Evolutionary conservation across 306 rosid species (phyloP), one percentile per base, ranked within the genome.

Genomic region (Dalbergia cochinchinensis): DNA sequence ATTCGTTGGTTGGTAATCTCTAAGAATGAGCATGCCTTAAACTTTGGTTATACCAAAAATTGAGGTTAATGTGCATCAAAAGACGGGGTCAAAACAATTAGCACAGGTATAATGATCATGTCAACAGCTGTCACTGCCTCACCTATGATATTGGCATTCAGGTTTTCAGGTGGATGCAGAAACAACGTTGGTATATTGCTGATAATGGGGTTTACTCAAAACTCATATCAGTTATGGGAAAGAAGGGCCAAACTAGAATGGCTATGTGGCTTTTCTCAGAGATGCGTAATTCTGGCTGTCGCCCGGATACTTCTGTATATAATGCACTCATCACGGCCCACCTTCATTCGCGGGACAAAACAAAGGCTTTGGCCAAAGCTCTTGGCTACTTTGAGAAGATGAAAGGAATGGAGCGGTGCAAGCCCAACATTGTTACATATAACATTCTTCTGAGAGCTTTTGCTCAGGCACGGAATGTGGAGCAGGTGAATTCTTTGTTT

Each of bases 101-200:
- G 26, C 3, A 59, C 51, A 26, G 7, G 33, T 75, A 33, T 55
- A 69, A 22, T 64, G 67, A 64, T 59, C 35, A 66, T 61, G 65
- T 76, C 31, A 26, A 26, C 65, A 50, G 47, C 45, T 72, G 39
- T 26, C 22, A 74, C 11, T 63, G 14, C 62, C 84, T 80, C 64
- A 61, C 83, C 70, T 65, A 71, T 74, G 80, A 73, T 75, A 26
- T 26, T 69, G 81, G 63, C 54, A 47, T 86, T 82, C 93, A 93
- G 99, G 98, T 90, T 57, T 95, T 95, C 87, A 90, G 98, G 88
- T 95, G 99, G 97, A 95, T 95, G 99, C 98, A 93, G 85, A 93
- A 84, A 76, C 99, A 95, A 60, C 84, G 97, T 0, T 95, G 99
- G 99, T 95, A 95, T 78, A 76, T 90, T 51, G 96, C 97, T 42